Evolutionary conservation across 2,329 filamentous ascomycete species (phyloP).

Genomic region (Aureobasidium sp.): DNA sequence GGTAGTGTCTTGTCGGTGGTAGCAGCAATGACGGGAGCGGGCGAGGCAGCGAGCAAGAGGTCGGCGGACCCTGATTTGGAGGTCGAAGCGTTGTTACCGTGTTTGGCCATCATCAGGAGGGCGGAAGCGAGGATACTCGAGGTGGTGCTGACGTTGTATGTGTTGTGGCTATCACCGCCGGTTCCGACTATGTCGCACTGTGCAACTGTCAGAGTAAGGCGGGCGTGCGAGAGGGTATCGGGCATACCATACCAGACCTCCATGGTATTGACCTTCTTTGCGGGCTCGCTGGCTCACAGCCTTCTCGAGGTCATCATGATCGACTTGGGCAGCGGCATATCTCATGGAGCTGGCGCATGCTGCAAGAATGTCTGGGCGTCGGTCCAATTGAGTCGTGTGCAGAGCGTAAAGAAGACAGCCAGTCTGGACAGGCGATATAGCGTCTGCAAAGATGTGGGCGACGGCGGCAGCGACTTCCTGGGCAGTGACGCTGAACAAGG

Average conservation of each 20-base stretch:
- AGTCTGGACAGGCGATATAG: constrained; percentile 79
- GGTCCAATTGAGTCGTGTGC: constrained; percentile 83
- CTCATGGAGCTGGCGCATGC: constrained; percentile 81
- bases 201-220: not conserved
- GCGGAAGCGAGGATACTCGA: constrained; percentile 86
- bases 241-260: constrained; percentile 63
- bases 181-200: constrained; percentile 93
- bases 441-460: constrained; percentile 84
- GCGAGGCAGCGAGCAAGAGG: constrained; percentile 66
- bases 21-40: constrained; percentile 64
- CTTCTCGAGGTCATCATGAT: constrained; percentile 53
- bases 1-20: constrained; percentile 66
- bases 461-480: constrained; percentile 85
- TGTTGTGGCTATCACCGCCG: constrained; percentile 91
- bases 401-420: constrained; percentile 82
- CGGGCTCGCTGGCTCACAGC: constrained; percentile 55
- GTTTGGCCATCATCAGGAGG: constrained; percentile 80
- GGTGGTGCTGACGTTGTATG: constrained; percentile 96
- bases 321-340: constrained; percentile 65
- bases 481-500: constrained; percentile 51
- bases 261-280: constrained; percentile 67
- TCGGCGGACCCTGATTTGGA: constrained; percentile 95
- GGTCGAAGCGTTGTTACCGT: constrained; percentile 91
- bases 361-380: constrained; percentile 76
- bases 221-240: not conserved